Evolutionary conservation across 768 basidiomycete genomes (phyloP), one percentile per base, ranked within the genome.

Genomic region (Pulveroboletus frians): DNA sequence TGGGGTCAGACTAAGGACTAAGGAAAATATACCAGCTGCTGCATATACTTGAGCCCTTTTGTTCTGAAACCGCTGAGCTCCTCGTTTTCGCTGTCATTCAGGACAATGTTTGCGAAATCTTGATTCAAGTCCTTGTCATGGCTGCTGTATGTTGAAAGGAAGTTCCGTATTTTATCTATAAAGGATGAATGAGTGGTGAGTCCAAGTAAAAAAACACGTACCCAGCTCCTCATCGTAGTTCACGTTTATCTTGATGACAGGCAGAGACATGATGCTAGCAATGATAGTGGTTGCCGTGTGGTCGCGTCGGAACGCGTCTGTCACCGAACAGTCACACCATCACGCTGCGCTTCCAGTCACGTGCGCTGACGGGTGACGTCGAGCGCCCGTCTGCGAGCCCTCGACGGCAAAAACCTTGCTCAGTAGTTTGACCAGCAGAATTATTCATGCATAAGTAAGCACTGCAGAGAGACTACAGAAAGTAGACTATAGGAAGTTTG

Each of bases 161-260:
- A 91, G 52, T 73, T 74, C 38, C 71, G 72, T 62, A 93, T 89
- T 68, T 73, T 79, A 13, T 78, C 89, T 92, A 60, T 29, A 18
- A 43, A 10, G 21, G 11, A 27, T 61, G 27, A 56, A 38, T 17
- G 4, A 13, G 50, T 13, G 54, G 27, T 21, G 1, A 44, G 20
- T 9, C 9, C 17, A 4, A 18, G 9, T 13, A 13, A 10, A 13
- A 21, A 9, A 0, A 35, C 36, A 54, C 63, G 27, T 34, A 84
- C 90, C 81, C 71, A 85, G 81, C 60, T 92, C 91, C 3, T 75
- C 76, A 20, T 78, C 78, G 61, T 92, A 92, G 55, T 78, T 73
- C 61, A 89, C 72, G 47, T 75, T 63, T 55, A 84, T 74, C 61
- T 76, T 77, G 55, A 80, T 66, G 31, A 80, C 76, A 26, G 81